A percentile compares a stretch with the other conserved stretches of the same genome.
These are phyloP conservation scores for Trichoderma harzianum DNA, from an alignment of 2,329 filamentous ascomycete genomes.

Conservation along the genomic window DNA sequence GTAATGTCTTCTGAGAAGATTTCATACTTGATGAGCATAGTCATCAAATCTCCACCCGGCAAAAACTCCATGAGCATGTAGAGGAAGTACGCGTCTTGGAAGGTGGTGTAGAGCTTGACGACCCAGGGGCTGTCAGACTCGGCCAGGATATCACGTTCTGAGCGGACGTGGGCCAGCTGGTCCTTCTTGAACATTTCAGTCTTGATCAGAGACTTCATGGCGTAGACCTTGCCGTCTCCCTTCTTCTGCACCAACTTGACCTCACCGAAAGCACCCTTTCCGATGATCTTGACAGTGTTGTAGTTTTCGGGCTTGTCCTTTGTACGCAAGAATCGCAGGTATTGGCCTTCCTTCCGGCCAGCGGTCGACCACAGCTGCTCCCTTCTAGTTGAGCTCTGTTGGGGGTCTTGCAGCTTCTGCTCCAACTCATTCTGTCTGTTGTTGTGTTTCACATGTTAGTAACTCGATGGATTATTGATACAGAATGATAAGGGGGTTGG, in stretches of 20 bases:
- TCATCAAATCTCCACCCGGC: slow-evolving; percentile 97
- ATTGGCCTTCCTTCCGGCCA: slow-evolving; percentile 85
- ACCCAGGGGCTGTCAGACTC: slow-evolving; percentile 99
- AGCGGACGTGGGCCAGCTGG: slow-evolving; percentile 93
- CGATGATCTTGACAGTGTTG: slow-evolving; percentile 94
- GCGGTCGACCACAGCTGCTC: slow-evolving; percentile 81
- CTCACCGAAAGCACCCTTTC: slow-evolving; percentile 97
- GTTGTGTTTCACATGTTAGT: background rate
- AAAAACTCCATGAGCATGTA: slow-evolving; percentile 99
- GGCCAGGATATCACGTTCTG: slow-evolving; percentile 94
- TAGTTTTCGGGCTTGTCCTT: slow-evolving; percentile 95
- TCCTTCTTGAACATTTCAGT: slow-evolving; percentile 99
- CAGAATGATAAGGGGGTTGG: background rate
- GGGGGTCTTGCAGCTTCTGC: slow-evolving; percentile 74
- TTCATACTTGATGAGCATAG: slow-evolving; percentile 99
- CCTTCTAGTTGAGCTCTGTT: slow-evolving; percentile 70
- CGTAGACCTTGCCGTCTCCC: slow-evolving; percentile 94
- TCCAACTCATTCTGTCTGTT: slow-evolving; percentile 87
- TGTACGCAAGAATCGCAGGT: slow-evolving; percentile 88
- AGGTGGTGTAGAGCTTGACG: slow-evolving; percentile 96
- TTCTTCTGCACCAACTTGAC: slow-evolving; percentile 97
- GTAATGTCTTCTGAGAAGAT: slow-evolving; percentile 99
- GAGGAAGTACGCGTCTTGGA: slow-evolving; percentile 92
- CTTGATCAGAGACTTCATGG: slow-evolving; percentile 97
- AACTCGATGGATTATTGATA: background rate